Base-by-base conservation (phyloP, 2,329 filamentous ascomycete species). In the Alternaria solani region DNA sequence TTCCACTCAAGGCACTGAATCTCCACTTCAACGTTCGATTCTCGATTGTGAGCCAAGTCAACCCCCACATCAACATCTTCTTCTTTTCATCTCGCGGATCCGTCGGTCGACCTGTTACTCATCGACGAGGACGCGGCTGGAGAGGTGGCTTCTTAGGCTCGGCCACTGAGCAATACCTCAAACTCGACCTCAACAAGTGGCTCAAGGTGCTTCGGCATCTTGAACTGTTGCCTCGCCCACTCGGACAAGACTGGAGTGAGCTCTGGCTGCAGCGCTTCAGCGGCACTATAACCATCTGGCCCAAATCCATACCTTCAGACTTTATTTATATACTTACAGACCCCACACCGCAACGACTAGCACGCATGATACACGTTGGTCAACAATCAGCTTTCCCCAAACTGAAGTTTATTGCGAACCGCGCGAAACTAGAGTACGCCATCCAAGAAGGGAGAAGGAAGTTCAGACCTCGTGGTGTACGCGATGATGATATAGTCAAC, bases 21-120 rank as follows among this genome's bases (percentile, higher is more conserved):
- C 85, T 97, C 1, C 93, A 98, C 75, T 99, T 99, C 83, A 98
- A 98, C 77, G 95, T 98, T 78, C 97, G 96, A 77, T 99, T 98
- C 79, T 94, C 92, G 65, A 94, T 99, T 65, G 95, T 91, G 52
- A 88, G 85, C 7, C 87, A 89, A 81, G 94, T 97, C 49, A 99
- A 99, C 77, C 95, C 95, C 2, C 95, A 99, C 77, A 94, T 99
- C 79, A 98, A 97, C 73, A 88, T 98, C 28, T 99, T 99, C 85
- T 98, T 99, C 86, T 99, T 98, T 83, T 95, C 91, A 30, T 96
- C 94, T 0, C 88, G 95, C 32, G 95, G 95, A 12, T 91, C 91
- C 0, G 94, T 98, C 9, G 95, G 95, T 5, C 89, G 92, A 53
- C 95, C 95, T 9, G 95, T 98, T 18, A 97, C 94, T 0, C 95